A percentile compares a stretch with the other conserved stretches of the same genome.
These are phyloP conservation scores for Nymphaea thermarum DNA, from an alignment of 164 flowering plant genomes.

Conservation along the genomic window DNA sequence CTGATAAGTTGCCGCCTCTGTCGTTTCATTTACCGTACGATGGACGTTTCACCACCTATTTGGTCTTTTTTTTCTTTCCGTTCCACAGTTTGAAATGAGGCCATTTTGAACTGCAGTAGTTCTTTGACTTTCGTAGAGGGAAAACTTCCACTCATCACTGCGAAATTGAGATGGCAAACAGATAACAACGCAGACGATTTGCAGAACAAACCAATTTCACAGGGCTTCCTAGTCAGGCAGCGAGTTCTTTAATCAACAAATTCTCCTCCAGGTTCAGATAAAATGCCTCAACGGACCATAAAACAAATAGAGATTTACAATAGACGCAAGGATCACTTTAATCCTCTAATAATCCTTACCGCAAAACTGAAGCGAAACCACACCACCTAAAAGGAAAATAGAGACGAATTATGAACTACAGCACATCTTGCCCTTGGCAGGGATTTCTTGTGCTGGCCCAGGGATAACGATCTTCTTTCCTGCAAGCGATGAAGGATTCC, in stretches of 20 bases:
- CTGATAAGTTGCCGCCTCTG: too few species aligned
- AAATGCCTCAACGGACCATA: not conserved
- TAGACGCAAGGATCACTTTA: not conserved
- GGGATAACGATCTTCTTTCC: slow-evolving; percentile 63
- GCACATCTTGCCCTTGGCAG: slow-evolving; percentile 44
- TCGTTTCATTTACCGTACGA: too few species aligned
- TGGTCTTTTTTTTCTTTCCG: too few species aligned
- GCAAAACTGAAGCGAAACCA: not conserved
- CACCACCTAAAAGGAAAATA: not conserved
- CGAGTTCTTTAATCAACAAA: too few species aligned
- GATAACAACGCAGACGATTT: too few species aligned
- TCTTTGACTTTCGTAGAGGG: not conserved
- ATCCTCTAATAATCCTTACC: not conserved
- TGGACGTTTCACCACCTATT: too few species aligned
- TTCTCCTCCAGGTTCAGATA: too few species aligned
- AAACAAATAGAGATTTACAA: slow-evolving; percentile 3
- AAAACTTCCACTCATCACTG: too few species aligned
- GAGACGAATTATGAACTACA: slow-evolving; percentile 25
- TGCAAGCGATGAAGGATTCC: slow-evolving; percentile 32
- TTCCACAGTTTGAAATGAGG: too few species aligned
- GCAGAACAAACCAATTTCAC: too few species aligned
- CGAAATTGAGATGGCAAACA: too few species aligned
- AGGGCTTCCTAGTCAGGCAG: not conserved
- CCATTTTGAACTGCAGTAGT: not conserved
- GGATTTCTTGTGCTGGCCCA: slow-evolving; percentile 65